Evolutionary conservation across 371 early-diverging fungal genomes (phyloP).

Genomic region (Rhizomucor pusillus): DNA sequence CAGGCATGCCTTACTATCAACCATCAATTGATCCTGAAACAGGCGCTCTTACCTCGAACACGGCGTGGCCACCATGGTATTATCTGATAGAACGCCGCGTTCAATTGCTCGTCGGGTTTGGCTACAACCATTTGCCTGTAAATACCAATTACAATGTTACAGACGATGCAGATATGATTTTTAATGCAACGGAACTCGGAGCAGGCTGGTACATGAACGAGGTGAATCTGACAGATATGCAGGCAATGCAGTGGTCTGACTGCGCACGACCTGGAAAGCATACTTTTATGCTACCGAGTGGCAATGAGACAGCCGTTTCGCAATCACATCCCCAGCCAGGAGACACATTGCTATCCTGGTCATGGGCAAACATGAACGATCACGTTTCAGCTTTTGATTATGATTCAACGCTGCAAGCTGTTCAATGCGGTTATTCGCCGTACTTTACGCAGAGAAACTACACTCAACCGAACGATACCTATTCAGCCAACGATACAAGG

Average conservation of each 20-base stretch:
- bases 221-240: conserved; percentile 5
- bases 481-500: conserved; percentile 10
- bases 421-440: conserved; percentile 35
- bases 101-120: conserved; percentile 34
- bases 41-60: neutral
- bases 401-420: conserved; percentile 14
- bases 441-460: conserved; percentile 28
- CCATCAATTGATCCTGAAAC: neutral
- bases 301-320: neutral
- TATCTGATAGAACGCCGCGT: conserved; percentile 23
- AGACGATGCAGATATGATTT: conserved; percentile 20
- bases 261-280: conserved; percentile 13
- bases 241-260: conserved; percentile 8
- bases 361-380: conserved; percentile 26
- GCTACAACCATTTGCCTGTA: conserved; percentile 9
- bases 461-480: conserved; percentile 1
- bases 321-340: neutral
- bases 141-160: conserved; percentile 14
- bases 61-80: conserved; percentile 33
- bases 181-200: conserved; percentile 9
- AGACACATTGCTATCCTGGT: conserved; percentile 10
- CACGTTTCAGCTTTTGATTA: conserved; percentile 10
- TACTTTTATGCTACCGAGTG: conserved; percentile 6
- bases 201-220: conserved; percentile 9
- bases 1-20: conserved; percentile 6